Base-by-base conservation (phyloP, 192 early-diverging fungal species). In the Backusella tarrabulga region DNA sequence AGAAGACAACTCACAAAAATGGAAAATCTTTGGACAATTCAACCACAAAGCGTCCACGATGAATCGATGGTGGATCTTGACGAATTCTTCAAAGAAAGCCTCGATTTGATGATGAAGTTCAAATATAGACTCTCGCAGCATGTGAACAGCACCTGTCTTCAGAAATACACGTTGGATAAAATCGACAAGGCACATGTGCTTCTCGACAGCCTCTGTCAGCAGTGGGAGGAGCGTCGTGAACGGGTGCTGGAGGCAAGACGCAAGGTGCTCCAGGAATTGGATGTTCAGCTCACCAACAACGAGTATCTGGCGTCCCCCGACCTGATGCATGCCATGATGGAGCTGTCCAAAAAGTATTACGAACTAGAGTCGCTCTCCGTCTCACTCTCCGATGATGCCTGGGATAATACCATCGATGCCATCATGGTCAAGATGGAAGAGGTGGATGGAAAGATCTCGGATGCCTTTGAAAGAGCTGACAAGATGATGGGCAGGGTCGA, bases 341-440 rank as follows among this genome's bases (percentile, higher is more conserved):
- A 85, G 34, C 76, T 86, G 9, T 82, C 85, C 36, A 83, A 88
- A 75, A 88, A 84, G 23, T 88, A 85, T 73, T 76, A 82, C 15
- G 81, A 83, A 11, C 41, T 88, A 3, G 85, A 88, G 34, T 74
- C 76, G 38, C 60, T 81, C 15, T 78, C 77, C 1, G 68, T 77
- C 67, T 54, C 44, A 7, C 42, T 69, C 14, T 38, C 71, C 14
- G 77, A 79, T n/a, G 52, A 72, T 26, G 74, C 67, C 14, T 29
- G 78, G 21, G 82, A 83, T 32, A 72, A 75, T 15, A 74, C 78
- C 0, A 79, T 83, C 14, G 82, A 83, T 56, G 67, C 76, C 1
- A 29, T 78, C 34, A 77, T 83, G 78, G 21, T 26, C 34, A 69
- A 50, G 54, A 80, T 83, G 29, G 82, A 83, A 67, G 78, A 83